Evolutionary conservation across 805 yeast species (phyloP), one percentile per base, ranked within the genome.

Genomic region (Starmerella davenportii): DNA sequence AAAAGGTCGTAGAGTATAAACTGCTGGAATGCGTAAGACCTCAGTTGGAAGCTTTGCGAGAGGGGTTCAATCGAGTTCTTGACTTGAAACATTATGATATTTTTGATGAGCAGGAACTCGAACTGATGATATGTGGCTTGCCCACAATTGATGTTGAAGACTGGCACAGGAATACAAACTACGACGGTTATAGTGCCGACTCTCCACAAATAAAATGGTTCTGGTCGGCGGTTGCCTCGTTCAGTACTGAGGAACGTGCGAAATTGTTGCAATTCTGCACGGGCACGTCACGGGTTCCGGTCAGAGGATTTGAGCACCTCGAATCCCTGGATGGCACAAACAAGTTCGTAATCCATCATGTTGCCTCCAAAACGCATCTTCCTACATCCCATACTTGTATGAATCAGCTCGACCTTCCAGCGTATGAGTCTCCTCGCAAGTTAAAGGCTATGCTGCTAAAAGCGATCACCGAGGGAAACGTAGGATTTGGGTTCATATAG

Each of bases 341-440:
- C 34, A 80, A 80, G 53, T 90, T 90, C 59, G 75, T 79, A 44
- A 80, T 90, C 41, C 95, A 82, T 54, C 68, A 92, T 41, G 95
- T 81, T 50, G 84, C 79, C 57, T 93, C 93, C 1, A 60, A 78
- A 9, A 70, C 74, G 5, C 70, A 96, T 44, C 65, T 90, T 42
- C 99, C 99, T 2, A 76, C 93, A 0, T 81, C 95, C 0, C 98
- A 90, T 55, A 90, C 96, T 2, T 90, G 99, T 58, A 87, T 85
- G 65, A 90, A 90, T 59, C 96, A 87, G 59, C 66, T 90, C 42
- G 93, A 82, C 55, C 61, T 90, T 38, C 99, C 99, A 0, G 90
- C 82, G 19, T 90, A 90, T 59, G 93, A 78, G 38, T 72, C 79
- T 5, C 90, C 87, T 55, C 94, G 82, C 40, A 74, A 79, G 17